Base-by-base conservation (phyloP, 805 yeast genomes). In the Starmerella lactis-condensi region DNA sequence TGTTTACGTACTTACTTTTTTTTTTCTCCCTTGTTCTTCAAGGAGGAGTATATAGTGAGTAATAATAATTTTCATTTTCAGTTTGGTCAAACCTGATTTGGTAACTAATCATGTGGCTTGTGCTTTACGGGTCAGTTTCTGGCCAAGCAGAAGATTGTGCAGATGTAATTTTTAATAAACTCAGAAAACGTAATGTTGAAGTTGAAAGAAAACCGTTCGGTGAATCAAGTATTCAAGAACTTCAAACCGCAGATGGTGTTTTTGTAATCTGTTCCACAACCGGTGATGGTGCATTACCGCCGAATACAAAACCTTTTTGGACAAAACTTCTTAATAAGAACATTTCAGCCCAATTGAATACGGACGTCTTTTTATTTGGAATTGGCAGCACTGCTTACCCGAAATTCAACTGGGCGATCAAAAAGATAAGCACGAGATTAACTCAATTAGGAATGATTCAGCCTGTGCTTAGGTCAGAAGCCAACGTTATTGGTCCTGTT, bases 371-470 rank as follows among this genome's bases (percentile, higher is more conserved):
- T 2, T 65, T 81, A 2, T 75, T 89, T 47, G 99, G 98, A 0
- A 55, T 89, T 2, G 99, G 99, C 17, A 96, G 89, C 51, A 74
- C 93, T 1, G 74, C 92, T 1, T 89, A 89, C 50, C 78, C 91
- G 4, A 67, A 75, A 40, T 89, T 69, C 55, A 85, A 89, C 53
- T 72, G 72, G 61, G 94, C 93, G n/a, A 67, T 75, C 22, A 66
- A 73, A 38, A 83, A 85, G 46, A 53, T 89, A 12, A 93, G 85
- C 50, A 64, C 70, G 15, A 61, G 98, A 35, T 46, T 85, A 20
- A 44, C 61, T 17, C 95, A 85, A 52, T 58, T 89, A 11, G 96
- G 98, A 1, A 93, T 85, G 2, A 37, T 40, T 0, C 89, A 75
- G 45, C 52, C 81, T 5, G 62, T 74, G 30, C 63, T 66, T 4